Conservation (phyloP, 192 early-diverging fungal genomes). For the Kickxella alabastrina region DNA sequence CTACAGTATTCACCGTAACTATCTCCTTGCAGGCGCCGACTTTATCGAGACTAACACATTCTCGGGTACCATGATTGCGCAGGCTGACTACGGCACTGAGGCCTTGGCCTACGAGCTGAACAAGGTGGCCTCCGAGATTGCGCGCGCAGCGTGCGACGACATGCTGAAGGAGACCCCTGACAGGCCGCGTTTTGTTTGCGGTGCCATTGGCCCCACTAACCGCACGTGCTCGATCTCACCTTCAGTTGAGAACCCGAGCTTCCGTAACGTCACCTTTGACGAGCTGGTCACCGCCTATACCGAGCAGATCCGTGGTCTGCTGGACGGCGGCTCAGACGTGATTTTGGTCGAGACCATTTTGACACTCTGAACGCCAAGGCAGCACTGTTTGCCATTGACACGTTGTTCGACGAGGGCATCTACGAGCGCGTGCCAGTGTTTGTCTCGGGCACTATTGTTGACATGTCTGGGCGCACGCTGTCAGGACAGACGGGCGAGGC, state of each 20-base stretch:
- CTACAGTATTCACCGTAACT: slow-evolving; percentile 84
- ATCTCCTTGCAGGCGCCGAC: slow-evolving; percentile 87
- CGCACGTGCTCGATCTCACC: slow-evolving; percentile 95
- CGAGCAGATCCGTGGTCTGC: slow-evolving; percentile 83
- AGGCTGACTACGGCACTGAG: slow-evolving; percentile 87
- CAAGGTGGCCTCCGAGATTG: slow-evolving; percentile 82
- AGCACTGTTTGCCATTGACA: slow-evolving; percentile 87
- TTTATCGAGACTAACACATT: slow-evolving; percentile 98
- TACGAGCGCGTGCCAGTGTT: slow-evolving; percentile 71
- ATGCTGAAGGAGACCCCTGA: slow-evolving; percentile 69
- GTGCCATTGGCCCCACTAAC: slow-evolving; percentile 90
- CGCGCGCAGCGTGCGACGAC: slow-evolving; percentile 78
- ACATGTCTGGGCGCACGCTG: slow-evolving; percentile 91
- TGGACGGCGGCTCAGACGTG: slow-evolving; percentile 92
- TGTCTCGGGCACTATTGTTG: slow-evolving; percentile 93
- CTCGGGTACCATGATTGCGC: slow-evolving; percentile 84
- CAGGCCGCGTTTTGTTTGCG: slow-evolving; percentile 87
- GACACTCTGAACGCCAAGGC: slow-evolving; percentile 98
- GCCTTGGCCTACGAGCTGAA: slow-evolving; percentile 88
- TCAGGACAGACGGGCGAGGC: slow-evolving; percentile 97
- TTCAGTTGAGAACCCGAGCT: slow-evolving; percentile 93
- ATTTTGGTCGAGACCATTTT: slow-evolving; percentile 96
- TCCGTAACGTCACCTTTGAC: slow-evolving; percentile 93
- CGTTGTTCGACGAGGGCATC: slow-evolving; percentile 72
- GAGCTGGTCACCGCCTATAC: slow-evolving; percentile 87